Evolutionary conservation across 805 yeast genomes (phyloP).

Genomic region (Pichia exigua): DNA sequence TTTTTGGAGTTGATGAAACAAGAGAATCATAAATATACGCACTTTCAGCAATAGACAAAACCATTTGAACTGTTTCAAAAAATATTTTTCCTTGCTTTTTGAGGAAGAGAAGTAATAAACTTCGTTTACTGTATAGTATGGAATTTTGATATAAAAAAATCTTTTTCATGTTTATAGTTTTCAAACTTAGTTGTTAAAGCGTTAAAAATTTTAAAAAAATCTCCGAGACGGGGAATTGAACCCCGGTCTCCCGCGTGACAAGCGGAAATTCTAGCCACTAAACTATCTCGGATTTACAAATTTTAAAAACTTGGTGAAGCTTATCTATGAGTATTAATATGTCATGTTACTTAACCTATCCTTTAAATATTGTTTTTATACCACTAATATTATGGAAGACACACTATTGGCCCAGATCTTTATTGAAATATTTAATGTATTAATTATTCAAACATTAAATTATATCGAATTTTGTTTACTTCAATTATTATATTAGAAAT

Average conservation of each 20-base stretch:
- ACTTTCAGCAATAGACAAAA: constrained; percentile 68
- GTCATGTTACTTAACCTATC: no score
- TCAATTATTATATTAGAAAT: no score
- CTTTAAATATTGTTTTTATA: no score
- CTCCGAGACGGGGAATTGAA: constrained; percentile 38
- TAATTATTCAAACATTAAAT: no score
- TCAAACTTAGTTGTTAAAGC: no score
- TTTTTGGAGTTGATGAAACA: constrained; percentile 42
- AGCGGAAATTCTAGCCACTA: constrained; percentile 37
- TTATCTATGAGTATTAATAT: no score
- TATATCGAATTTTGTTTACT: no score
- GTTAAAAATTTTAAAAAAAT: constrained; percentile 2
- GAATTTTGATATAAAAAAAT: background rate
- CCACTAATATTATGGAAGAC: no score
- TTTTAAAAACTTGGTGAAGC: background rate
- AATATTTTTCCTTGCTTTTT: background rate
- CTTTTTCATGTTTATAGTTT: background rate
- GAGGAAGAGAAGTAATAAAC: background rate
- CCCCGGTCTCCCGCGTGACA: constrained; percentile 39
- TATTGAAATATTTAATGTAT: no score
- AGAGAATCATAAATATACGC: constrained; percentile 72
- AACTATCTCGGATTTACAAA: constrained; percentile 31
- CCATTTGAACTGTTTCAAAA: constrained; percentile 33
- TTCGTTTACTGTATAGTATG: no score
- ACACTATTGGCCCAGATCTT: no score